Evolutionary conservation across 768 basidiomycete species (phyloP).

Genomic region (Auricularia sp.): DNA sequence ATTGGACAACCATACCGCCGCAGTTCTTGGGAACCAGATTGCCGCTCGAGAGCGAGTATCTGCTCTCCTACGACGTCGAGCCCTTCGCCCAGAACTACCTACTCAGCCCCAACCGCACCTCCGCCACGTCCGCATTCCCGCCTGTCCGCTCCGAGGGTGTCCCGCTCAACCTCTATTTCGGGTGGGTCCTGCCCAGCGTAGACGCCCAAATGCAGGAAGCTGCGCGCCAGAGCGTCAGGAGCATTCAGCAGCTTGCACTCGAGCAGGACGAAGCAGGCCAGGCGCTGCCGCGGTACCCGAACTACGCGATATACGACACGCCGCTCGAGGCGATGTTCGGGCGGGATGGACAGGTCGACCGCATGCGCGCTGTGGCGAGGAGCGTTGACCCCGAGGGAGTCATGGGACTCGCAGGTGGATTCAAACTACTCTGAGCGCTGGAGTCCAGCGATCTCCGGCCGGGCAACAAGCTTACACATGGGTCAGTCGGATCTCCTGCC

Average conservation of each 20-base stretch:
- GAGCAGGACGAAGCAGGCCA: conserved; percentile 21
- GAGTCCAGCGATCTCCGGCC: no score
- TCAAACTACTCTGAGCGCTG: conserved; percentile 8
- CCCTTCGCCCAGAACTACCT: conserved; percentile 13
- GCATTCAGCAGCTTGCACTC: conserved; percentile 19
- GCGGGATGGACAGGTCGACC: conserved; percentile 36
- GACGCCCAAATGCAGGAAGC: conserved; percentile 36
- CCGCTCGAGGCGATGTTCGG: conserved; percentile 35
- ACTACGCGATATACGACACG: conserved; percentile 49
- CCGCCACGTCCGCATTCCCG: not conserved
- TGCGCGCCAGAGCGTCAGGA: not conserved
- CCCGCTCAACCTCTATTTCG: conserved; percentile 38
- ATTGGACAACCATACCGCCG: no score
- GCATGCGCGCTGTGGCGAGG: conserved; percentile 31
- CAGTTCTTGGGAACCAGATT: conserved; percentile 38
- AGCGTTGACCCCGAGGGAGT: conserved; percentile 46
- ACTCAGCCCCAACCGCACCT: not conserved
- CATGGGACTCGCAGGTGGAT: conserved; percentile 62
- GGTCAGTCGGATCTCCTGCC: no score
- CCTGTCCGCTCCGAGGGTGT: conserved; percentile 10
- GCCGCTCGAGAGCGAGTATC: conserved; percentile 25
- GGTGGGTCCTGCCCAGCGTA: conserved; percentile 30
- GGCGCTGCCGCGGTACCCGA: conserved; percentile 41
- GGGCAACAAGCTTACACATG: no score
- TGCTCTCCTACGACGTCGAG: conserved; percentile 30